Base-by-base conservation (phyloP, 345 rosid species). In the Pistacia atlantica region DNA sequence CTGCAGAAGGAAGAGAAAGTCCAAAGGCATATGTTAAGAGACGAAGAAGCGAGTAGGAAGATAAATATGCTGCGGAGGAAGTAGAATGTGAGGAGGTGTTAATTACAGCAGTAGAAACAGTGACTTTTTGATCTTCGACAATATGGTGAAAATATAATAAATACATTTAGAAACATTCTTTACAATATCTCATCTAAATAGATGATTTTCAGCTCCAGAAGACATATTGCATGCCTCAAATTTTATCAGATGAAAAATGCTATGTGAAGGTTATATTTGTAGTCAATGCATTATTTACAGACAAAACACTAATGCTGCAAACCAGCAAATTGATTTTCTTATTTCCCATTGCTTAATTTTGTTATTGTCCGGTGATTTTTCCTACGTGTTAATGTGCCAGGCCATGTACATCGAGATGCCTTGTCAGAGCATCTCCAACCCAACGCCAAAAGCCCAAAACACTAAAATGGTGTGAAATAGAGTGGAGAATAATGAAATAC, bases 61-160 rank as follows among this genome's bases (percentile, higher is more conserved):
- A 82, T 22, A 77, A 77, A 38, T 82, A 79, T 0, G 77, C 75
- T 18, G 81, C 77, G 4, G 78, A 78, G 71, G 88, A 89, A 74
- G 84, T 86, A 0, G 87, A 89, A 81, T 81, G 78, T 56, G 91
- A 87, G 42, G 93, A 86, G 64, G 48, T 80, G 60, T 56, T 89
- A 71, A 84, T 83, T 68, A 83, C 84, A 12, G 69, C 84, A 2
- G 86, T 86, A 37, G 85, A 87, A 75, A 51, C 82, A 18, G 62
- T 87, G 28, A 61, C 81, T 6, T 73, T 75, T 12, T 67, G 56
- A 48, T 67, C 2, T 42, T 6, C 51, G 5, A 49, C 5, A 4
- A 38, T 4, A 38, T 38, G 7, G 42, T 38, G 42, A 38, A 38
- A 38, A 38, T 38, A 38, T 38, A 38, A 38, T 38, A 38, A 38